Percentiles rank a stretch among this genome's conserved stretches.
Conservation (phyloP, 2,329 filamentous ascomycete genomes). For the Phialocephala sp. region DNA sequence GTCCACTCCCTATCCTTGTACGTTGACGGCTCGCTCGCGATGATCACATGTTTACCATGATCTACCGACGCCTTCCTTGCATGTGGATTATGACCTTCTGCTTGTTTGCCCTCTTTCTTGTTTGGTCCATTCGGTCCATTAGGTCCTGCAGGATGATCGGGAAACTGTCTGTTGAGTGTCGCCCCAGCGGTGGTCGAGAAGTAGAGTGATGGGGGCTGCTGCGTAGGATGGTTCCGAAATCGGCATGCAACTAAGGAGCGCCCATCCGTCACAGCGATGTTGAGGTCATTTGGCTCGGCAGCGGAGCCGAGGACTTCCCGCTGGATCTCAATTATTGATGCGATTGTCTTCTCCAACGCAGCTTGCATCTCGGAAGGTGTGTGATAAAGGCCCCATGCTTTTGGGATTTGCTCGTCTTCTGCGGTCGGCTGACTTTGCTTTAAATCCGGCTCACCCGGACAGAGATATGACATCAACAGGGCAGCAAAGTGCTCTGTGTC, state of each 20-base stretch:
- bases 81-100: conserved; percentile 30
- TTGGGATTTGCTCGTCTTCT: conserved; percentile 15
- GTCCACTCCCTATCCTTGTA: conserved; percentile 58
- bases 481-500: conserved; percentile 59
- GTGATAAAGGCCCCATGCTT: conserved; percentile 50
- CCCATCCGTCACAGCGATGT: conserved; percentile 58
- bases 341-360: conserved; percentile 50
- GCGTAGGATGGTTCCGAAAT: conserved; percentile 56
- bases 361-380: conserved; percentile 48
- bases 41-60: conserved; percentile 57
- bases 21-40: conserved; percentile 60
- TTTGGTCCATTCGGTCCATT: conserved; percentile 42
- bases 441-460: conserved; percentile 10
- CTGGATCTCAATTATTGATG: conserved; percentile 53
- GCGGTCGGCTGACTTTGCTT: conserved; percentile 8
- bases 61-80: conserved; percentile 46
- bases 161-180: conserved; percentile 58
- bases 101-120: conserved; percentile 19
- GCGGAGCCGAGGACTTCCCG: conserved; percentile 46
- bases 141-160: conserved; percentile 51
- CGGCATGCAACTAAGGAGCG: conserved; percentile 54
- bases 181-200: conserved; percentile 55
- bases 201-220: conserved; percentile 58
- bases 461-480: conserved; percentile 43
- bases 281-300: conserved; percentile 54